Conservation (phyloP, 495 filamentous ascomycete genomes). For the Geoglossum glabrum region DNA sequence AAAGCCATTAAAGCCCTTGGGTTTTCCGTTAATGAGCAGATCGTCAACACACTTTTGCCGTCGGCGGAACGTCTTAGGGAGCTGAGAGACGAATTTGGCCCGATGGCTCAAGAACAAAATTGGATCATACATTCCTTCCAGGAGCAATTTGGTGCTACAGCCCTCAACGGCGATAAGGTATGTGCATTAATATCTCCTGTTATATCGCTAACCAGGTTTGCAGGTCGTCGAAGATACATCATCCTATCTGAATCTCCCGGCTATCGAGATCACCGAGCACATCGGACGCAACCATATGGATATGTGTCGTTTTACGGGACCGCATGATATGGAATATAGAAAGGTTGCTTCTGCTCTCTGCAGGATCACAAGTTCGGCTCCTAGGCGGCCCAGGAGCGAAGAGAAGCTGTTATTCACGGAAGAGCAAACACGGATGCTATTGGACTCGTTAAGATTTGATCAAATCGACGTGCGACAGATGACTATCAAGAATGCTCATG, state of each 20-base stretch:
- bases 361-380: slow-evolving; percentile 1
- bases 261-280: slow-evolving; percentile 13
- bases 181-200: slow-evolving; percentile 4
- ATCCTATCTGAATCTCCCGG: slow-evolving; percentile 13
- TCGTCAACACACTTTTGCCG: slow-evolving; percentile 15
- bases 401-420: neutral
- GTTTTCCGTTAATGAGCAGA: slow-evolving; percentile 11
- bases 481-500: slow-evolving; percentile 20
- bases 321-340: slow-evolving; percentile 15
- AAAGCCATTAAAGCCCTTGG: slow-evolving; percentile 11
- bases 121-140: slow-evolving; percentile 22
- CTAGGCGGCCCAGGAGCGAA: neutral
- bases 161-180: slow-evolving; percentile 13
- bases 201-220: neutral
- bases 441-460: slow-evolving; percentile 19
- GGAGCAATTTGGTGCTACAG: slow-evolving; percentile 12
- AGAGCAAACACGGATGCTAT: slow-evolving; percentile 9
- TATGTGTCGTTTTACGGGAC: slow-evolving; percentile 22
- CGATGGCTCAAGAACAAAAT: slow-evolving; percentile 10
- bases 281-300: slow-evolving; percentile 20
- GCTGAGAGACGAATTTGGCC: slow-evolving; percentile 16
- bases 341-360: slow-evolving; percentile 14
- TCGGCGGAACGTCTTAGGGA: slow-evolving; percentile 15
- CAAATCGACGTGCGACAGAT: slow-evolving; percentile 21
- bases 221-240: slow-evolving; percentile 21